Conservation (phyloP, 768 basidiomycete genomes). For the Boletus speciosus region DNA sequence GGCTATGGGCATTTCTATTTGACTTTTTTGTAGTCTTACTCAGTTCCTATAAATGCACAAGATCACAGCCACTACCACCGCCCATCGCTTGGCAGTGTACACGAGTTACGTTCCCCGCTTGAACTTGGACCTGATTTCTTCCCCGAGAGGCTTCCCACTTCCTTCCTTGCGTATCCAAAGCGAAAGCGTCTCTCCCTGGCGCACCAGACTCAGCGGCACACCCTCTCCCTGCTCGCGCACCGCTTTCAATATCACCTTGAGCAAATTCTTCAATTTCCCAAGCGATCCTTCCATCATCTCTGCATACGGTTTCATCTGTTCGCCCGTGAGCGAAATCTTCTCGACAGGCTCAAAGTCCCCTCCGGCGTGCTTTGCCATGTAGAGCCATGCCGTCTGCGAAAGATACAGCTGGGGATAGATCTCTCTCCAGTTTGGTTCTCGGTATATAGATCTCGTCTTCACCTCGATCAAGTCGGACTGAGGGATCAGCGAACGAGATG, state of each 20-base stretch:
- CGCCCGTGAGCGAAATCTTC: slow-evolving; percentile 40
- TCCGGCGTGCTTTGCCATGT: slow-evolving; percentile 53
- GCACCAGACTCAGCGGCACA: slow-evolving; percentile 56
- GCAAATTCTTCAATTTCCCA: slow-evolving; percentile 26
- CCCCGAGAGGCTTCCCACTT: slow-evolving; percentile 17
- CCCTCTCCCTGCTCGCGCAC: slow-evolving; percentile 51
- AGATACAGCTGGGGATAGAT: slow-evolving; percentile 65
- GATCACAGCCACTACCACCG: slow-evolving; percentile 15
- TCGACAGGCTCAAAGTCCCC: slow-evolving; percentile 51
- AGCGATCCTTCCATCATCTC: slow-evolving; percentile 19
- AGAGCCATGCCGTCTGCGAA: slow-evolving; percentile 62
- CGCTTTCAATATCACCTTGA: slow-evolving; percentile 41
- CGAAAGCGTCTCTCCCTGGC: slow-evolving; percentile 38
- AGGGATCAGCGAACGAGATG: slow-evolving; percentile 30
- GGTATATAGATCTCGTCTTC: slow-evolving; percentile 27
- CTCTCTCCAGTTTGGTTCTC: slow-evolving; percentile 53
- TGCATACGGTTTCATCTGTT: slow-evolving; percentile 23
- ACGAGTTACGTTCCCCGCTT: not conserved
- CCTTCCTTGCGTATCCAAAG: slow-evolving; percentile 46
- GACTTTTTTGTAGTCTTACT: not conserved
- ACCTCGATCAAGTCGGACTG: slow-evolving; percentile 37
- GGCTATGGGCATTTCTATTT: not conserved
- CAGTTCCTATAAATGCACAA: not conserved
- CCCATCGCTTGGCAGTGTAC: not conserved
- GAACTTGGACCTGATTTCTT: slow-evolving; percentile 25